These are phyloP conservation scores for Entamoeba invadens DNA, from an alignment of 208 protist genomes.

Conservation along the genomic window DNA sequence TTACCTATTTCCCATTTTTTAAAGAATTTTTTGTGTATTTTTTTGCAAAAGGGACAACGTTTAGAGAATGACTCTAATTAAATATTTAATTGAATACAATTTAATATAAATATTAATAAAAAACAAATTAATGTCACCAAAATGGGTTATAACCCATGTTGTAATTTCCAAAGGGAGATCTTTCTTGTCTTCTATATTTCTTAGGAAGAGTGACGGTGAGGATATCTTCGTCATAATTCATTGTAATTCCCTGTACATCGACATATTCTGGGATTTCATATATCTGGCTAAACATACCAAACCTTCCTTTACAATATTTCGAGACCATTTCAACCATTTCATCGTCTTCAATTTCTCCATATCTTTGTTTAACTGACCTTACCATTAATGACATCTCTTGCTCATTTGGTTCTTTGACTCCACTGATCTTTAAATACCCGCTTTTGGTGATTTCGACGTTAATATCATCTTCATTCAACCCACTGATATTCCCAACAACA, in stretches of 20 bases:
- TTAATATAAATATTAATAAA: too few relatives aligned
- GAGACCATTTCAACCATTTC: not conserved
- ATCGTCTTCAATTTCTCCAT: not conserved
- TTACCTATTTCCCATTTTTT: too few relatives aligned
- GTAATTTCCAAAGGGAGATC: not conserved
- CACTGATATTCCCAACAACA: not conserved
- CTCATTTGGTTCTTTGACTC: not conserved
- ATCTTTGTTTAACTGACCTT: not conserved
- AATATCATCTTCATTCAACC: not conserved
- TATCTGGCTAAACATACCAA: not conserved
- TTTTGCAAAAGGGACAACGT: too few relatives aligned
- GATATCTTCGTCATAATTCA: not conserved
- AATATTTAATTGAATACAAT: too few relatives aligned
- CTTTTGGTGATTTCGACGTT: not conserved
- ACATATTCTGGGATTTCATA: not conserved
- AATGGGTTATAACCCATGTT: not conserved
- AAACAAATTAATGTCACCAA: too few relatives aligned
- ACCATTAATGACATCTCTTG: not conserved
- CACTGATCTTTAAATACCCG: not conserved
- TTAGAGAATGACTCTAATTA: too few relatives aligned
- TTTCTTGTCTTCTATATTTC: not conserved
- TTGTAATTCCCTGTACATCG: not conserved
- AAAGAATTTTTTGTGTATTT: too few relatives aligned
- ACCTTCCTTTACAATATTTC: not conserved
- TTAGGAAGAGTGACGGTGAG: not conserved